phyloP scores from a whole-genome alignment of 805 yeast genomes.

The Lipomyces japonicus region DNA sequence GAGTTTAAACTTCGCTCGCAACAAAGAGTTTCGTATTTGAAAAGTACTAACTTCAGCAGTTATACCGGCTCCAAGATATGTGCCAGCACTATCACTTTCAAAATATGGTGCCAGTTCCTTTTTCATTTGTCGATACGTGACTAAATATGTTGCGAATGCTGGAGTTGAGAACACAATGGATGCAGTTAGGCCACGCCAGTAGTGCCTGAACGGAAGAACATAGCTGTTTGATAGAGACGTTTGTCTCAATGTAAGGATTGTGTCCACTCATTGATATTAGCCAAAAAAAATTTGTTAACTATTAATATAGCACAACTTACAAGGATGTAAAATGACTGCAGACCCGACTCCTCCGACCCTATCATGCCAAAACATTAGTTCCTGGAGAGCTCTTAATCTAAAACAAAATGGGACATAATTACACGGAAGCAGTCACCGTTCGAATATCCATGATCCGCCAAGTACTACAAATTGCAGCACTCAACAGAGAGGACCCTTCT shows the following conservation, averaged over 20 bases:
- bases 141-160: conserved; percentile 42
- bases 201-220: conserved; percentile 19
- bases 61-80: conserved; percentile 14
- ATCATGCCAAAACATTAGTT: background rate
- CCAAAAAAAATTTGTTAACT: background rate
- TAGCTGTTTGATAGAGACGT: conserved; percentile 12
- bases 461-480: background rate
- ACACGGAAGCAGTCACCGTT: conserved; percentile 25
- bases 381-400: background rate
- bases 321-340: conserved; percentile 25
- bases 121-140: conserved; percentile 42
- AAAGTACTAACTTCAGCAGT: conserved; percentile 15
- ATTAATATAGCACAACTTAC: conserved; percentile 1
- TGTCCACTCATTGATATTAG: conserved; percentile 15
- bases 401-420: background rate
- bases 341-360: conserved; percentile 26
- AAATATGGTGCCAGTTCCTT: conserved; percentile 28
- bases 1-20: background rate
- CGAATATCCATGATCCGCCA: conserved; percentile 11
- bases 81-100: conserved; percentile 16
- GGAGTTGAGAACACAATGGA: conserved; percentile 42
- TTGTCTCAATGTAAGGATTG: conserved; percentile 21
- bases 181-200: conserved; percentile 39
- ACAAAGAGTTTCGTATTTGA: background rate
- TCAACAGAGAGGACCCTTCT: too few relatives aligned